Evolutionary conservation across 768 basidiomycete genomes (phyloP).

Genomic region (Tylopilus rubrobrunneus): DNA sequence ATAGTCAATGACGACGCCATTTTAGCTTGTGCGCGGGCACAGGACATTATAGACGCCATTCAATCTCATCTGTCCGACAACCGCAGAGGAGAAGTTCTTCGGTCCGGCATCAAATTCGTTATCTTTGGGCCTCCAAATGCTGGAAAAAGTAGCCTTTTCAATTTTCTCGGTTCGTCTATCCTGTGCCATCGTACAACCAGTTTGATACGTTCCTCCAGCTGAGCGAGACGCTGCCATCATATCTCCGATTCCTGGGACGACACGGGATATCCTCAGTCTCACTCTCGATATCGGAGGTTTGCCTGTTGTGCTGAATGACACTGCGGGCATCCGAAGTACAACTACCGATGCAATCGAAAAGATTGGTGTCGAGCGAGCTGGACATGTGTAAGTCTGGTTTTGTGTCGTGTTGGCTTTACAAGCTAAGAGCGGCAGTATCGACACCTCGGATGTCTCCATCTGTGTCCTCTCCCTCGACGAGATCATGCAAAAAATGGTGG

Average conservation of each 20-base stretch:
- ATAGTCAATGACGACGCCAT: not conserved
- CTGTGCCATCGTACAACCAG: not conserved
- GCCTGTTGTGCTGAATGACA: constrained; percentile 79
- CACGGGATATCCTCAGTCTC: constrained; percentile 80
- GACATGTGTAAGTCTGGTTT: constrained; percentile 49
- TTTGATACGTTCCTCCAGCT: constrained; percentile 40
- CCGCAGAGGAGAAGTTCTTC: constrained; percentile 77
- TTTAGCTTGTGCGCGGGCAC: constrained; percentile 52
- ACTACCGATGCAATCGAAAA: constrained; percentile 65
- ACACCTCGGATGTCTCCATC: constrained; percentile 65
- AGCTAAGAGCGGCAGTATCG: constrained; percentile 45
- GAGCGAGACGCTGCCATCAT: constrained; percentile 89
- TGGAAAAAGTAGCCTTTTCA: constrained; percentile 88
- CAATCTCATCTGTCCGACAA: constrained; percentile 59
- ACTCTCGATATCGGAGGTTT: constrained; percentile 86
- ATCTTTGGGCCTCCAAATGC: constrained; percentile 94
- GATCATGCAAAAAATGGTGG: constrained; percentile 13
- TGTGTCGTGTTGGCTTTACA: not conserved
- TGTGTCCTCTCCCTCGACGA: constrained; percentile 76
- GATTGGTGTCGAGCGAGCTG: constrained; percentile 78
- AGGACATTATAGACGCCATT: constrained; percentile 49
- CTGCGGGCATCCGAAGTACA: constrained; percentile 75
- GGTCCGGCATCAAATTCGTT: constrained; percentile 75
- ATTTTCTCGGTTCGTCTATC: constrained; percentile 62
- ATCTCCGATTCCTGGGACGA: constrained; percentile 83